These are phyloP conservation scores for Kluyveromyces nonfermentans DNA, from an alignment of 805 yeast species.

Conservation along the genomic window DNA sequence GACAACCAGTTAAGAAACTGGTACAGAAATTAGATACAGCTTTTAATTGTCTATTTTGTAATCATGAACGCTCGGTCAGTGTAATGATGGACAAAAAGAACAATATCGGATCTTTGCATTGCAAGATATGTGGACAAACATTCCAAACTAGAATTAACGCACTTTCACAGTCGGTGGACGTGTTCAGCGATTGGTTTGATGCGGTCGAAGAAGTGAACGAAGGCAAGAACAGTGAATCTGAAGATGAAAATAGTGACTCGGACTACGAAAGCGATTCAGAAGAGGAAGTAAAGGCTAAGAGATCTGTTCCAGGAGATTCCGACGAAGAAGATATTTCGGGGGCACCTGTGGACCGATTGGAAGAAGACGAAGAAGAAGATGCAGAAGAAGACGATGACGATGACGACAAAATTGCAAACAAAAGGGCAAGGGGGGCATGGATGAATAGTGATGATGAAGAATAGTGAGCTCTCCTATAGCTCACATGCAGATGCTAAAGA, in stretches of 20 bases:
- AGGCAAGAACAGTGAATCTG: conserved; percentile 28
- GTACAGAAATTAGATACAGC: conserved; percentile 73
- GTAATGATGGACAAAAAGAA: conserved; percentile 83
- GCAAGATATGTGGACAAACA: conserved; percentile 90
- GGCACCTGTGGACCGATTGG: conserved; percentile 13
- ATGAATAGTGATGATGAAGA: conserved; percentile 19
- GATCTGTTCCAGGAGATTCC: conserved; percentile 7
- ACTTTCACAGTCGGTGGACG: conserved; percentile 80
- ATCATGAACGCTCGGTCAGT: conserved; percentile 85
- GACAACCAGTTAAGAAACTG: conserved; percentile 70
- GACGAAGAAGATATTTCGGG: conserved; percentile 20
- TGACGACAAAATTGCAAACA: conserved; percentile 8
- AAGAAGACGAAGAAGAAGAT: conserved; percentile 7
- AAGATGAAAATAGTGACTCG: conserved; percentile 25
- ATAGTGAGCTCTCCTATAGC: neutral
- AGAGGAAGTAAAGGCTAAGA: conserved; percentile 20
- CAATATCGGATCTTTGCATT: conserved; percentile 72
- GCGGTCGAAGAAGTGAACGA: conserved; percentile 67
- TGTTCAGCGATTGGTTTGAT: conserved; percentile 96
- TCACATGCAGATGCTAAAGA: too few relatives aligned
- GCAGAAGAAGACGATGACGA: conserved; percentile 12
- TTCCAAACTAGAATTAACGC: conserved; percentile 82
- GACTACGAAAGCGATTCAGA: conserved; percentile 32
- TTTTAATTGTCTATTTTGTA: conserved; percentile 88
- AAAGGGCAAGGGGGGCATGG: conserved; percentile 13